Base-by-base conservation (phyloP, 2,329 filamentous ascomycete species). In the Phaeoacremonium minimum region DNA sequence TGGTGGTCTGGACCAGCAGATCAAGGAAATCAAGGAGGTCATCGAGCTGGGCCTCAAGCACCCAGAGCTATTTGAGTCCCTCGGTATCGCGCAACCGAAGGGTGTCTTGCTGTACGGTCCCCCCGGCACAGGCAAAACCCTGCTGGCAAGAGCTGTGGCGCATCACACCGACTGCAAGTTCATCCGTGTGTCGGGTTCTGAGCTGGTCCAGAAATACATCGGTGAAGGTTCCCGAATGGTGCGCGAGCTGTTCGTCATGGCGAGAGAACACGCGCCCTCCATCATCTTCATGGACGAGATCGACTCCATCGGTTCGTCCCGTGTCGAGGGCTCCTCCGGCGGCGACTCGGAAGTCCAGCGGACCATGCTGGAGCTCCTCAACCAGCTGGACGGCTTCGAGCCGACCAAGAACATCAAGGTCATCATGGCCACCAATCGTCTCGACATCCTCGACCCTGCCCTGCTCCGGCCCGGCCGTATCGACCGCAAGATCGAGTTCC, bases 201-300 rank as follows among this genome's bases (percentile, higher is more conserved):
- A 98, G 63, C 67, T 98, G 57, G 93, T 98, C 49, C 93, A 98
- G 60, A 98, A 98, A 70, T 98, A 98, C 67, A 98, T 98, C 54
- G 93, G 93, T 58, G 93, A 98, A 63, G 93, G 93, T 57, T 93
- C 86, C 52, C 83, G 93, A 52, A 98, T 98, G 93, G 93, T 98
- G 46, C 87, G 93, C 57, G 93, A 98, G 67, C 77, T 98, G 35
- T 98, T 98, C 75, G 87, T 98, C 60, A 98, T 98, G 93, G 93
- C 93, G 18, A 80, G 93, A 65, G 93, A 98, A 61, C 93, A 98
- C 54, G 93, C 93, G 1, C 93, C 93, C 15, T 95, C 87, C 49
- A 98, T 98, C 67, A 98, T 98, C 66, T 98, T 98, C 74, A 98
- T 98, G 93, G 93, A 98, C 63, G 93, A 98, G 66, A 97, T 98